Evolutionary conservation across 345 rosid genomes (phyloP).

Genomic region (Citrus maxima): DNA sequence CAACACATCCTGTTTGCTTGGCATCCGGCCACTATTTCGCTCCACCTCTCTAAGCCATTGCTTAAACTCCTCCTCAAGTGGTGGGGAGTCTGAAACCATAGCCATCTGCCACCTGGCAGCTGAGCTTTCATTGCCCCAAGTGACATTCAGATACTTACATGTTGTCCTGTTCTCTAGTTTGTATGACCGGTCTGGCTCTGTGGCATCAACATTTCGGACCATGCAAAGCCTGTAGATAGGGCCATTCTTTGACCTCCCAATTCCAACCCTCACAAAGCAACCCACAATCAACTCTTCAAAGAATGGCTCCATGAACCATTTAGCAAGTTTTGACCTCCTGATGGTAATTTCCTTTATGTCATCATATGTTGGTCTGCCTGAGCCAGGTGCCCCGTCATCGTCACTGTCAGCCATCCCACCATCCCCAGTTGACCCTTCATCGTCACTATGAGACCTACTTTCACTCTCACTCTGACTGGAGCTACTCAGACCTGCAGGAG

Average conservation of each 20-base stretch:
- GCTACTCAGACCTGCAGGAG: constrained; percentile 67
- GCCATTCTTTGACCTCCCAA: constrained; percentile 75
- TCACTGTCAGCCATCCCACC: constrained; percentile 93
- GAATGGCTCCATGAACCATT: constrained; percentile 99
- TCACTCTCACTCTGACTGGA: constrained; percentile 90
- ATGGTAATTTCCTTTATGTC: constrained; percentile 85
- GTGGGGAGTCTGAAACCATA: constrained; percentile 91
- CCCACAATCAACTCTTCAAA: constrained; percentile 95
- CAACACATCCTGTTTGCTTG: constrained; percentile 70
- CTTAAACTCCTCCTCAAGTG: constrained; percentile 83
- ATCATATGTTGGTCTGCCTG: constrained; percentile 61
- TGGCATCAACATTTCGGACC: constrained; percentile 89
- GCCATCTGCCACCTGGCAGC: constrained; percentile 99
- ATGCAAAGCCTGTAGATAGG: constrained; percentile 85
- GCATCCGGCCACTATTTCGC: constrained; percentile 77
- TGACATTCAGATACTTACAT: constrained; percentile 73
- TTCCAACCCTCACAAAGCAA: constrained; percentile 94
- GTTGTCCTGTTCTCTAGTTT: constrained; percentile 85
- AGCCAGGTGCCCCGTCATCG: constrained; percentile 67
- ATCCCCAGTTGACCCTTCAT: constrained; percentile 79
- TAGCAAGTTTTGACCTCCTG: constrained; percentile 85
- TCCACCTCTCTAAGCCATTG: constrained; percentile 92
- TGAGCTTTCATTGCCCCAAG: constrained; percentile 87
- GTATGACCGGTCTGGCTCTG: constrained; percentile 74
- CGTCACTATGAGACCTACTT: constrained; percentile 81